A percentile compares a stretch with the other conserved stretches of the same genome.
phyloP scores from a whole-genome alignment of 2,329 filamentous ascomycete species.

The Colletotrichum karsti region DNA sequence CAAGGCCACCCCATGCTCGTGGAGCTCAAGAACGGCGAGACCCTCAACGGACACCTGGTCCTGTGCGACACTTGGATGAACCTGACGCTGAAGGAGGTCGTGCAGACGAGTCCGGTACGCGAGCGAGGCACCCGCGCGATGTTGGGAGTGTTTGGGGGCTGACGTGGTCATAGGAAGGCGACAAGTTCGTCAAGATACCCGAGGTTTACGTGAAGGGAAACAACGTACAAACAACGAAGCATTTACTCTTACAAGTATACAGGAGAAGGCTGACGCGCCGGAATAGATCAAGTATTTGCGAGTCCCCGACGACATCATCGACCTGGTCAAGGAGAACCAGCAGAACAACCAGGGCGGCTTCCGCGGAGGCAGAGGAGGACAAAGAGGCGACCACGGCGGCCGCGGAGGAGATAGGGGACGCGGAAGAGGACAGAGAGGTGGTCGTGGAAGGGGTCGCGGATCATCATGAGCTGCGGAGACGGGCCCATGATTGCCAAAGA shows the following conservation, averaged over 20 bases:
- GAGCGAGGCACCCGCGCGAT: not conserved
- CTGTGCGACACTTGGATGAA: constrained; percentile 99
- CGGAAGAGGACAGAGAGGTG: constrained; percentile 49
- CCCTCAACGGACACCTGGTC: constrained; percentile 93
- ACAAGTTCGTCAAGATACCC: constrained; percentile 90
- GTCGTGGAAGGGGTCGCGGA: constrained; percentile 26
- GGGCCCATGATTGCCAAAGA: not conserved
- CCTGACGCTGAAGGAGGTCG: constrained; percentile 93
- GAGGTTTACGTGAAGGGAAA: constrained; percentile 98
- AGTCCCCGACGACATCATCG: constrained; percentile 96
- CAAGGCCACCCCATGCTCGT: constrained; percentile 98
- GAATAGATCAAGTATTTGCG: constrained; percentile 97
- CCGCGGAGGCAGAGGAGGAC: constrained; percentile 69
- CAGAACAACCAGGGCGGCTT: constrained; percentile 72
- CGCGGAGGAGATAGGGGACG: constrained; percentile 65
- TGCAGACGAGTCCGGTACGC: constrained; percentile 86
- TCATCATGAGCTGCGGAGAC: constrained; percentile 13
- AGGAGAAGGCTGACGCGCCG: constrained; percentile 32
- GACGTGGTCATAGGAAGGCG: constrained; percentile 74
- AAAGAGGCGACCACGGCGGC: constrained; percentile 66
- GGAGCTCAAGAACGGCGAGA: constrained; percentile 97
- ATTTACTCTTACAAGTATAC: too few relatives aligned
- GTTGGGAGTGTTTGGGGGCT: constrained; percentile 26
- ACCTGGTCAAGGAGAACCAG: constrained; percentile 92
- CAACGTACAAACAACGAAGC: constrained; percentile 71